These are phyloP conservation scores for Calonectria pseudoturangicola DNA, from an alignment of 2,329 filamentous ascomycete genomes.

Conservation along the genomic window DNA sequence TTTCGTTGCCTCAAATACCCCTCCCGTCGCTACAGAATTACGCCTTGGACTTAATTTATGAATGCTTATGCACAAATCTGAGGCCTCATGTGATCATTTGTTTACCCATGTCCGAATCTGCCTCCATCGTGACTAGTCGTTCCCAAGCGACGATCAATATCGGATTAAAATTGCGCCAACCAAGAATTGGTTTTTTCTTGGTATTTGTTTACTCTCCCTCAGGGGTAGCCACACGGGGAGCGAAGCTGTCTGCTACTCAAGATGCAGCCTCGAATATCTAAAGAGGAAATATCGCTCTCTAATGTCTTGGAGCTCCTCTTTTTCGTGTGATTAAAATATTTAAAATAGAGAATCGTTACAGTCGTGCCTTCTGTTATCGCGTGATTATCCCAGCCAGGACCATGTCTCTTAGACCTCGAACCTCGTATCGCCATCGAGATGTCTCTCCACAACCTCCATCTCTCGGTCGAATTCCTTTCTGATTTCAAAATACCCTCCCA, in stretches of 20 bases:
- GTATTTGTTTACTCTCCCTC: not conserved
- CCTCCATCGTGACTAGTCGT: not conserved
- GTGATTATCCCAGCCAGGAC: too few relatives aligned
- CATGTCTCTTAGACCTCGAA: not conserved
- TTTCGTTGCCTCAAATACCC: slow-evolving; percentile 17
- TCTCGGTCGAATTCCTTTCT: slow-evolving; percentile 32
- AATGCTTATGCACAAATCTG: not conserved
- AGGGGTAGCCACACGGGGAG: not conserved
- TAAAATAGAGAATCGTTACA: not conserved
- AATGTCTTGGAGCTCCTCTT: not conserved
- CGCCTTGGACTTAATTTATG: slow-evolving; percentile 6
- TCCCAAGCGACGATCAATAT: not conserved
- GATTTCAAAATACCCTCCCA: slow-evolving; percentile 12
- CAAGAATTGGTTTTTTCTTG: not conserved
- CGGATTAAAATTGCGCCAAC: not conserved
- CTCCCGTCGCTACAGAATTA: slow-evolving; percentile 9
- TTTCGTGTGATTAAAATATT: too few relatives aligned
- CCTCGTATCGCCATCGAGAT: slow-evolving; percentile 21
- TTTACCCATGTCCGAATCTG: not conserved
- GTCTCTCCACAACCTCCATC: slow-evolving; percentile 24
- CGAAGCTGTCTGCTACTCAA: not conserved
- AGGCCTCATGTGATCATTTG: not conserved
- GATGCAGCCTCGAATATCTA: not conserved
- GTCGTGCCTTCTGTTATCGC: not conserved
- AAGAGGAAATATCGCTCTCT: not conserved